These are phyloP conservation scores for Ceratobasidium sp. DNA, from an alignment of 1,284 basidiomycete genomes.

Conservation along the genomic window DNA sequence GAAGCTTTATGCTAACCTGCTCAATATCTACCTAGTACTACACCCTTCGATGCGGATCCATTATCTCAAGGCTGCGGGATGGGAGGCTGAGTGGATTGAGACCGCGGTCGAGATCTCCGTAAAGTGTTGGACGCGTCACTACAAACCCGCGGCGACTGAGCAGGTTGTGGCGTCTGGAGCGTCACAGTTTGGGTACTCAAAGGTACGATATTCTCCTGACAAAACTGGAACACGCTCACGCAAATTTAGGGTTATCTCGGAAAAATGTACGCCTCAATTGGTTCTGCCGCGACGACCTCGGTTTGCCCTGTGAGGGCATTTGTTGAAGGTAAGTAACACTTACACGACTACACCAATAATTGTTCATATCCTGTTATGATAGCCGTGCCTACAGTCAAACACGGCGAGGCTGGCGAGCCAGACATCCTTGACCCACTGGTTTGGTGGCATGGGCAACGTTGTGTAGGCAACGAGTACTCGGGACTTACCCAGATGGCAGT, in stretches of 20 bases:
- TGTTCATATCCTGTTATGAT: neutral
- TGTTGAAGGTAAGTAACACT: neutral
- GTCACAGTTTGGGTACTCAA: conserved; percentile 5
- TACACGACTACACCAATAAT: too few species aligned
- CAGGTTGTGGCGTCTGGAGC: neutral
- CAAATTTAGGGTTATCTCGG: neutral
- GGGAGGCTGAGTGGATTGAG: conserved; percentile 13
- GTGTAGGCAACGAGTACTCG: neutral
- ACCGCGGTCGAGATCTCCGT: neutral
- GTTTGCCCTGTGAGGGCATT: neutral
- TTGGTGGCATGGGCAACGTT: conserved; percentile 28
- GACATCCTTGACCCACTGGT: neutral
- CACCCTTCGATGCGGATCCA: neutral
- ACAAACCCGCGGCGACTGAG: neutral
- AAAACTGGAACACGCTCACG: too few species aligned
- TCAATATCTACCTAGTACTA: neutral
- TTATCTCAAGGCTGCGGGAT: neutral
- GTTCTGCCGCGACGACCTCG: neutral
- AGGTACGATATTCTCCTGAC: neutral
- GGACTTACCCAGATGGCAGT: conserved; percentile 34
- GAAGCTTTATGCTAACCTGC: neutral
- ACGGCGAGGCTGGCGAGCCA: neutral
- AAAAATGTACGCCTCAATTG: neutral
- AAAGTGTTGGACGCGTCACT: neutral
- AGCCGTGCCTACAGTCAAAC: neutral